Conservation (phyloP, 176 grass and related monocot genomes). For the Rhynchospora breviuscula region DNA sequence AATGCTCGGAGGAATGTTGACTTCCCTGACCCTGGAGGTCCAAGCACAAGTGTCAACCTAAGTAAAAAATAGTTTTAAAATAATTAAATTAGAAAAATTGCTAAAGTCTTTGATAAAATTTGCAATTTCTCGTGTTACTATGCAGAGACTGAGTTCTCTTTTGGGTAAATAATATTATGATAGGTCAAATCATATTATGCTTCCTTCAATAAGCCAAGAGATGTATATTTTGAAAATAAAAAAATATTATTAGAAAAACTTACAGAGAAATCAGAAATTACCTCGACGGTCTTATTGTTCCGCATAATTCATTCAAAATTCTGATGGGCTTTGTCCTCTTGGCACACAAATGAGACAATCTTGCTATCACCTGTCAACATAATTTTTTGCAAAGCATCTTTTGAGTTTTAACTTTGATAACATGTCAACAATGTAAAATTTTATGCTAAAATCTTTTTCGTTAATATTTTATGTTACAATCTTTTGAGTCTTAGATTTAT, state of each 20-base stretch:
- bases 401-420: not conserved
- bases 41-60: constrained; percentile 97
- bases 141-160: not conserved
- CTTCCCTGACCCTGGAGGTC: constrained; percentile 85
- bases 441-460: not conserved
- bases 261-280: constrained; percentile 18
- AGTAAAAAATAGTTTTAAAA: constrained; percentile 11
- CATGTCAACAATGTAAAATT: not conserved
- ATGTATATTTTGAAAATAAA: not conserved
- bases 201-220: constrained; percentile 4
- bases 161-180: not conserved
- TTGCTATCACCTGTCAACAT: constrained; percentile 48
- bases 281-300: constrained; percentile 62
- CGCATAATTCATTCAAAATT: constrained; percentile 62
- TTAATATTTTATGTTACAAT: not conserved
- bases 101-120: not conserved
- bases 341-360: constrained; percentile 39
- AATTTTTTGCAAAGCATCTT: not conserved
- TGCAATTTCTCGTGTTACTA: not conserved
- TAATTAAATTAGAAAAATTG: constrained; percentile 12
- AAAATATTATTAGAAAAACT: not conserved
- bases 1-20: constrained; percentile 78
- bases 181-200: not conserved
- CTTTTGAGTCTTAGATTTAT: not conserved
- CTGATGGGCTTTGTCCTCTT: constrained; percentile 49